Base-by-base conservation (phyloP, 768 basidiomycete species). In the Cyclocybe aegerita region DNA sequence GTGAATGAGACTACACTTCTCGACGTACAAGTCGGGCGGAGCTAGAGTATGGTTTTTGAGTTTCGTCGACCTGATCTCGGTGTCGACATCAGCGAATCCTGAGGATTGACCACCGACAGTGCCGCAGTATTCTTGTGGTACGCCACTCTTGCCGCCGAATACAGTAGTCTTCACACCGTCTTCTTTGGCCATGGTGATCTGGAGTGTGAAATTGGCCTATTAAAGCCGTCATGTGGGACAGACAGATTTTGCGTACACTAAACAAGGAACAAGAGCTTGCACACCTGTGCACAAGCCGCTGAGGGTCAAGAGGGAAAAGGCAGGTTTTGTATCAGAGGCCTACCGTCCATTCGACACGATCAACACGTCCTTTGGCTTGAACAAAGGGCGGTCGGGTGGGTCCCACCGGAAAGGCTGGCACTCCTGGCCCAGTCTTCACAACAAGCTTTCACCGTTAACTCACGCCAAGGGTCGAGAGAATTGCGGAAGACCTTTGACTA, bases 71-170 rank as follows among this genome's bases (percentile, higher is more conserved):
- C 82, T 83, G 53, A 83, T 70, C 61, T 83, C 77, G 9, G 80
- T 80, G 59, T 84, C 81, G 9, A 84, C 78, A n/a, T 70, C 74
- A 1, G 77, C 71, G 60, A 78, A 84, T 55, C 77, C 75, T 1
- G 77, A 77, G 4, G 79, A 81, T 64, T 85, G 79, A 0, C 82
- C 82, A n/a, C 81, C 82, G 30, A 84, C 82, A 34, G 74, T 78
- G 14, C 83, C 83, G 54, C 80, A 82, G 59, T 82, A 84, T 57
- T 83, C 73, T 56, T 83, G 82, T 35, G 61, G 63, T 7, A 74
- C 64, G 43, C 65, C 70, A 9, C 70, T 59, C 57, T 74, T 74
- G 33, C 82, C 83, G 17, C 81, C 81, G n/a, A 80, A 56, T 3
- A 84, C 80, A n/a, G 79, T 76, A 6, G 78, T 81, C 58, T 69